These are phyloP conservation scores for Tylopilus balloui DNA, from an alignment of 768 basidiomycete species.

Conservation along the genomic window DNA sequence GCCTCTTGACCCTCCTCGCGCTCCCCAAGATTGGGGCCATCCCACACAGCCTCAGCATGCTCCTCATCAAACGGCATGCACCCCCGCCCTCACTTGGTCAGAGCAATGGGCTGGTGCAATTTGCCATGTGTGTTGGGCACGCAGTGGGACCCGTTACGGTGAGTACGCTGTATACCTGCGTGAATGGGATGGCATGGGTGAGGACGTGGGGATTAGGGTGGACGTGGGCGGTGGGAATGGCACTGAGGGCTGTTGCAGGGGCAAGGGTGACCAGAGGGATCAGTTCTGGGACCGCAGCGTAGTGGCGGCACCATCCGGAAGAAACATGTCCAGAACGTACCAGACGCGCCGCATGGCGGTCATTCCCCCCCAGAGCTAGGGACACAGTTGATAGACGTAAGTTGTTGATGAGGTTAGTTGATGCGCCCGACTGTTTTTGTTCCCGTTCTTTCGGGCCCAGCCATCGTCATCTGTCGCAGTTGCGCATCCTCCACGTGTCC, in stretches of 20 bases:
- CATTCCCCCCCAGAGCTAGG: too few species aligned
- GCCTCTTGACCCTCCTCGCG: slow-evolving; percentile 37
- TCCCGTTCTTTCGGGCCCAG: too few species aligned
- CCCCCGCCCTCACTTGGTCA: slow-evolving; percentile 14
- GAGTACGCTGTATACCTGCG: slow-evolving; percentile 19
- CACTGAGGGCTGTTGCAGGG: neutral
- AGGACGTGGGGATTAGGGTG: slow-evolving; percentile 4
- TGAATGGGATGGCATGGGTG: slow-evolving; percentile 11
- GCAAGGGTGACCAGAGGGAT: slow-evolving; percentile 10
- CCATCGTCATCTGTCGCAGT: too few species aligned
- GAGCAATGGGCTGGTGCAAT: slow-evolving; percentile 59
- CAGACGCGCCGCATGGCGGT: too few species aligned
- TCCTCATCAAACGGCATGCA: slow-evolving; percentile 47
- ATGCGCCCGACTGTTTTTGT: too few species aligned
- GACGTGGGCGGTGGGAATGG: slow-evolving; percentile 12
- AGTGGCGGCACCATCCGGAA: too few species aligned
- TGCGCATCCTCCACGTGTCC: too few species aligned
- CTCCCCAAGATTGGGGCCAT: slow-evolving; percentile 27
- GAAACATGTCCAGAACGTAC: too few species aligned
- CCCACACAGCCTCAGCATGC: slow-evolving; percentile 48
- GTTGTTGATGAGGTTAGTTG: too few species aligned
- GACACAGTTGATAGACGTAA: too few species aligned
- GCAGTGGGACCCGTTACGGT: slow-evolving; percentile 44
- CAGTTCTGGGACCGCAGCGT: neutral
- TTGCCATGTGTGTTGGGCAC: slow-evolving; percentile 50